Conservation (phyloP, 768 basidiomycete genomes). For the Lactarius sanguifluus region DNA sequence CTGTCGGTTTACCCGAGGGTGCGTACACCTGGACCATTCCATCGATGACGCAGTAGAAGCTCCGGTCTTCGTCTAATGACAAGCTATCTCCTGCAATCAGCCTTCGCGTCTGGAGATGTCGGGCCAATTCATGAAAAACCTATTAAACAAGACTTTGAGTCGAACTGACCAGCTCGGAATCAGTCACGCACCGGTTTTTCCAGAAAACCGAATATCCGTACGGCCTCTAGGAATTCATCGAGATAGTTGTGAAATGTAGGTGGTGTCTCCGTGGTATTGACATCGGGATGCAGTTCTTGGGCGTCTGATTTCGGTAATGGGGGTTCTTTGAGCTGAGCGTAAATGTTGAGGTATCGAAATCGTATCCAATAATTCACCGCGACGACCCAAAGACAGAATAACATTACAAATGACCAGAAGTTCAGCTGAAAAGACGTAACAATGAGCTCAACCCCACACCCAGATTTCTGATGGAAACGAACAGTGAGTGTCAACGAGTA, state of each 20-base stretch:
- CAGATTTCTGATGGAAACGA: conserved; percentile 14
- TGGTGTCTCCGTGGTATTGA: conserved; percentile 70
- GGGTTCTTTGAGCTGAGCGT: conserved; percentile 74
- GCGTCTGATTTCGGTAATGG: conserved; percentile 81
- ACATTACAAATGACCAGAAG: conserved; percentile 85
- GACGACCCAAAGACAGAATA: conserved; percentile 66
- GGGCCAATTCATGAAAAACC: conserved; percentile 96
- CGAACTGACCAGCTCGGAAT: not conserved
- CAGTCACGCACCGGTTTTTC: conserved; percentile 81
- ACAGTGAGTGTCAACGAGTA: conserved; percentile 91
- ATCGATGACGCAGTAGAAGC: conserved; percentile 97
- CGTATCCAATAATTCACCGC: conserved; percentile 84
- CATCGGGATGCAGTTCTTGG: conserved; percentile 88
- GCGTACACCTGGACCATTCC: conserved; percentile 96
- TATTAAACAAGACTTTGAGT: conserved; percentile 32
- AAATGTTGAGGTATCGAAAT: conserved; percentile 74
- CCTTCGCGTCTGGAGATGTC: conserved; percentile 94
- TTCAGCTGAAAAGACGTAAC: conserved; percentile 56
- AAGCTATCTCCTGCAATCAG: conserved; percentile 95
- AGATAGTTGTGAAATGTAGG: conserved; percentile 93
- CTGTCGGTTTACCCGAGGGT: conserved; percentile 54
- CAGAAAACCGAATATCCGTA: conserved; percentile 95
- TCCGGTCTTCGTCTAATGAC: conserved; percentile 86
- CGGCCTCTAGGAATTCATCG: conserved; percentile 95
- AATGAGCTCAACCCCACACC: conserved; percentile 1